A percentile compares a stretch with the other conserved stretches of the same genome.
phyloP scores from a whole-genome alignment of 352 stramenopile genomes.

The Phytopythium helicoides region DNA sequence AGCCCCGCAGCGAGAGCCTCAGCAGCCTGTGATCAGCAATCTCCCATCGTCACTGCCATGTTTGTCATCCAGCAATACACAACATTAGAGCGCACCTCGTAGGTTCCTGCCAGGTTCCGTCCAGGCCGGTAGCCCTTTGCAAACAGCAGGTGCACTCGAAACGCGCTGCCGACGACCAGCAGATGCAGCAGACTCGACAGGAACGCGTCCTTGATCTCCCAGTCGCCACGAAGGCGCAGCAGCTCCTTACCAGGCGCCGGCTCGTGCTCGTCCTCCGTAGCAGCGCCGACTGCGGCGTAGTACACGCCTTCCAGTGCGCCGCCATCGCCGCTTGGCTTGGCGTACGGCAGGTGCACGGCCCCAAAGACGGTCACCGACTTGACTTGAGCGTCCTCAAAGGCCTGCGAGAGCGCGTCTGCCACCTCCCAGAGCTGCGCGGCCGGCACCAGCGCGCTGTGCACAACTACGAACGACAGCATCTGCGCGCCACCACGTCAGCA shows the following conservation, averaged over 20 bases:
- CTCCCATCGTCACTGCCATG: not conserved
- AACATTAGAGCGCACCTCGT: slow-evolving; percentile 24
- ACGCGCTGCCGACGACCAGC: slow-evolving; percentile 47
- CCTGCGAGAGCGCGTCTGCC: slow-evolving; percentile 38
- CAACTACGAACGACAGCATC: slow-evolving; percentile 31
- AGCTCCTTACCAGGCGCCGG: slow-evolving; percentile 7
- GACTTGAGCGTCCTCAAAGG: slow-evolving; percentile 31
- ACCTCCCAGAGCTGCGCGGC: slow-evolving; percentile 33
- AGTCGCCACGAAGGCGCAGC: slow-evolving; percentile 26
- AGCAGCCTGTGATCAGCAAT: slow-evolving; percentile 18
- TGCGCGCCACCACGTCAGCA: not conserved
- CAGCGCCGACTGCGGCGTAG: slow-evolving; percentile 23
- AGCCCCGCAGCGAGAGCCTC: slow-evolving; percentile 35
- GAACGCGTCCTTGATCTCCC: slow-evolving; percentile 57
- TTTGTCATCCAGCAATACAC: too few relatives aligned
- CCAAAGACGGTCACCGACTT: slow-evolving; percentile 43
- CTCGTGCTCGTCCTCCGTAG: not conserved
- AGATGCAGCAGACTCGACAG: slow-evolving; percentile 50
- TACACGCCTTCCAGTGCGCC: slow-evolving; percentile 31
- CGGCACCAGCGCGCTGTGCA: slow-evolving; percentile 27
- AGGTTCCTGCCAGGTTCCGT: slow-evolving; percentile 39
- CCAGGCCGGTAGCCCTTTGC: slow-evolving; percentile 66
- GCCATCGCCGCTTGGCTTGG: slow-evolving; percentile 28
- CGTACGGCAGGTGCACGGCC: slow-evolving; percentile 58
- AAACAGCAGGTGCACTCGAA: slow-evolving; percentile 46